Conservation (phyloP, 2,329 filamentous ascomycete genomes). For the Alternaria angustiovoidea region DNA sequence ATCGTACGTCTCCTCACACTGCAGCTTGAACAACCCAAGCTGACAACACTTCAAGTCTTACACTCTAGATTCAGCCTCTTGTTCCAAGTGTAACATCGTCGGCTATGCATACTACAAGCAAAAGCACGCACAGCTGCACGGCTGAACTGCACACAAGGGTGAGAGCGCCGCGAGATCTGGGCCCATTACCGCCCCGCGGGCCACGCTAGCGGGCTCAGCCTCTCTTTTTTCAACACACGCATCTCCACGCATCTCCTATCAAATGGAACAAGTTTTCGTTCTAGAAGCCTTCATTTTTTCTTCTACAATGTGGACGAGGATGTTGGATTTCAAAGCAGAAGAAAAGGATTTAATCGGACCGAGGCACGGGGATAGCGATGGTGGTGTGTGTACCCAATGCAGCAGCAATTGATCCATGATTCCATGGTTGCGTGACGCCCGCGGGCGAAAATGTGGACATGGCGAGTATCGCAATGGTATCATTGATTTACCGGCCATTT, state of each 20-base stretch:
- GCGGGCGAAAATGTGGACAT: not conserved
- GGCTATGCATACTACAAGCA: not conserved
- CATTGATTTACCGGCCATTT: not conserved
- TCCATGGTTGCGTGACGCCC: not conserved
- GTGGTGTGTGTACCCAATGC: not conserved
- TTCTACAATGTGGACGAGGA: not conserved
- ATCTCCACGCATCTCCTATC: not conserved
- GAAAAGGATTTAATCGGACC: not conserved
- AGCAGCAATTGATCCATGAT: not conserved
- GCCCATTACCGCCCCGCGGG: not conserved
- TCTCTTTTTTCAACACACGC: not conserved
- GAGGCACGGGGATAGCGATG: slow-evolving; percentile 9
- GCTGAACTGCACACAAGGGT: not conserved
- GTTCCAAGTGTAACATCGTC: not conserved
- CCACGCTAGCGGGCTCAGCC: not conserved
- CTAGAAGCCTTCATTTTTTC: not conserved
- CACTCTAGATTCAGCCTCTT: slow-evolving; percentile 7
- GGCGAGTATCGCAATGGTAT: not conserved
- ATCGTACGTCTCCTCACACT: not conserved
- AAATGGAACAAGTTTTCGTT: not conserved
- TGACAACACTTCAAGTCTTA: slow-evolving; percentile 2
- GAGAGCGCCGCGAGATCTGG: slow-evolving; percentile 1
- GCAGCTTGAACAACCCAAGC: slow-evolving; percentile 3
- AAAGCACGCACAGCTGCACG: not conserved
- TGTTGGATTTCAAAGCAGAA: not conserved